Evolutionary conservation across 306 rosid species (phyloP).

Genomic region (Betula pendula): DNA sequence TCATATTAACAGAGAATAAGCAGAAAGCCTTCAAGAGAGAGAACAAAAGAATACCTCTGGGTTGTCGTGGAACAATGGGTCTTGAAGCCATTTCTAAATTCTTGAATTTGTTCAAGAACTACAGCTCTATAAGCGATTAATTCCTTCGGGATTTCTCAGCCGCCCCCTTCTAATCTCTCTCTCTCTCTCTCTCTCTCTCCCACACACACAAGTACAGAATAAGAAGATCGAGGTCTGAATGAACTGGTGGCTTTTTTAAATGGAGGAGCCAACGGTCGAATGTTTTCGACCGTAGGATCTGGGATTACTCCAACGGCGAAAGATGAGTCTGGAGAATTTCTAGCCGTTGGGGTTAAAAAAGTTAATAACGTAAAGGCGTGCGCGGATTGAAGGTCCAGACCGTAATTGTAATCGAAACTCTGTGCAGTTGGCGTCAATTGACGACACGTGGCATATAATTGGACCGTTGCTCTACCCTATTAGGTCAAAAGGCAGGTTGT

Average conservation of each 20-base stretch:
- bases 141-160: slow-evolving; percentile 14
- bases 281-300: slow-evolving; percentile 50
- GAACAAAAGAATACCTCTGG: slow-evolving; percentile 45
- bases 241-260: slow-evolving; percentile 44
- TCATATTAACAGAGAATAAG: neutral
- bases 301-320: slow-evolving; percentile 29
- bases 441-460: neutral
- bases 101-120: slow-evolving; percentile 14
- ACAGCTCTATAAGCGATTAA: neutral
- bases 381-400: neutral
- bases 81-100: slow-evolving; percentile 62
- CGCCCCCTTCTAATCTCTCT: slow-evolving; percentile 6
- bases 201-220: neutral
- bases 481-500: no score
- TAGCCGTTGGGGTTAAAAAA: slow-evolving; percentile 67
- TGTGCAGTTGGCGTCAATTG: neutral
- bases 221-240: slow-evolving; percentile 23
- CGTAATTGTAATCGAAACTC: no score
- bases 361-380: slow-evolving; percentile 7
- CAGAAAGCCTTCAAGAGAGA: neutral
- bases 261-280: slow-evolving; percentile 66
- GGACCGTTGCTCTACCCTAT: no score
- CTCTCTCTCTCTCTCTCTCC: slow-evolving; percentile 7
- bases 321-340: slow-evolving; percentile 20
- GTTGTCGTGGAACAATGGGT: slow-evolving; percentile 59